Conservation (phyloP, 169 alveolate species). For the Plasmodium fragile region DNA sequence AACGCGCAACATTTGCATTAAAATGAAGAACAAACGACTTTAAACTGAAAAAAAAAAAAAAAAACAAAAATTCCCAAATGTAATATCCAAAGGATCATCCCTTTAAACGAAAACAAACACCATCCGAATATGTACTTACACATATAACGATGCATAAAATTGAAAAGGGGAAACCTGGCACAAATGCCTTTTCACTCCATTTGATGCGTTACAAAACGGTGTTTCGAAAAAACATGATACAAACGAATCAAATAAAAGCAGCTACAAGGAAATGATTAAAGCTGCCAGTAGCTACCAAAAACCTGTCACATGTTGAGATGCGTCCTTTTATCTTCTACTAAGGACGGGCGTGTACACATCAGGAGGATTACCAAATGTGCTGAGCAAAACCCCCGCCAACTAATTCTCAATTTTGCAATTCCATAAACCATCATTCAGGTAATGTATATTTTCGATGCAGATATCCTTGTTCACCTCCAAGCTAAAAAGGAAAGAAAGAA, state of each 20-base stretch:
- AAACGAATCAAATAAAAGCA: background rate
- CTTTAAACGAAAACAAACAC: background rate
- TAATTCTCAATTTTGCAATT: conserved; percentile 75
- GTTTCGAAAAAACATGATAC: background rate
- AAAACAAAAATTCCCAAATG: background rate
- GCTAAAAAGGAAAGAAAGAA: conserved; percentile 59
- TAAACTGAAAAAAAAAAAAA: background rate
- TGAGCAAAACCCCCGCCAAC: background rate
- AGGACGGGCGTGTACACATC: background rate
- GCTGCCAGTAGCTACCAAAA: background rate
- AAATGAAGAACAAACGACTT: background rate
- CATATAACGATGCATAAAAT: background rate
- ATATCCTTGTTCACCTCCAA: conserved; percentile 91
- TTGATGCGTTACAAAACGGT: background rate
- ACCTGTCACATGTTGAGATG: background rate
- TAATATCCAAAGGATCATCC: background rate
- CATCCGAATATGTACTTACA: background rate
- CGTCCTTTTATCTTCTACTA: background rate
- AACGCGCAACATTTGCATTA: background rate
- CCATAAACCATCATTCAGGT: conserved; percentile 97
- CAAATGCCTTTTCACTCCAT: background rate
- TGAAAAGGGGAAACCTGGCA: background rate
- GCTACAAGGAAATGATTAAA: background rate
- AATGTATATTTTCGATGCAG: conserved; percentile 94
- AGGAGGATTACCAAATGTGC: background rate